Percentiles rank a stretch among this genome's conserved stretches.
Conservation (phyloP, 139 green algal species). For the Chlorella ohadii region DNA sequence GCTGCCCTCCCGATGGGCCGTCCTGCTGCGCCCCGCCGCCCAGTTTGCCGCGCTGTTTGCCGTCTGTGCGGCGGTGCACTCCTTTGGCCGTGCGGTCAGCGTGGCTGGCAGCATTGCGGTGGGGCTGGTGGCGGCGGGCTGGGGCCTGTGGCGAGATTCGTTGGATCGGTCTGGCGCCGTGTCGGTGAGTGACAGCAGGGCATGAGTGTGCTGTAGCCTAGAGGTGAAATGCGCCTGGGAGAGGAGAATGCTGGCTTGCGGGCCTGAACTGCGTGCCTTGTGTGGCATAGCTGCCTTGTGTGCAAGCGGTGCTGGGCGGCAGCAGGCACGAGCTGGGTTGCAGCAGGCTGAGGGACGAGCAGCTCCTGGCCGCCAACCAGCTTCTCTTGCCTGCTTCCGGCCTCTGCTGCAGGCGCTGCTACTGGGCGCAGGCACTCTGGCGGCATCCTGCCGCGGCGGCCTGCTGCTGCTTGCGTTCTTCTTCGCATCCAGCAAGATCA, state of each 20-base stretch:
- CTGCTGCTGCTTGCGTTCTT: slow-evolving; percentile 86
- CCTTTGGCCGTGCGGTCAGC: not conserved
- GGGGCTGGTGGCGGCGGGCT: not conserved
- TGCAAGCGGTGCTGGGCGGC: too few relatives aligned
- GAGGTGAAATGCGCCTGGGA: too few relatives aligned
- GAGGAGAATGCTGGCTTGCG: too few relatives aligned
- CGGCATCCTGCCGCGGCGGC: slow-evolving; percentile 68
- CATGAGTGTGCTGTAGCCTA: too few relatives aligned
- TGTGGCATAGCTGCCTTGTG: too few relatives aligned
- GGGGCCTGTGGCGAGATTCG: slow-evolving; percentile 30
- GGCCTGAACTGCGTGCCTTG: too few relatives aligned
- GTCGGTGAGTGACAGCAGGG: not conserved
- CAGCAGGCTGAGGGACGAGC: too few relatives aligned
- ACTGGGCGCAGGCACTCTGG: slow-evolving; percentile 74
- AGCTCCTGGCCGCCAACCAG: too few relatives aligned
- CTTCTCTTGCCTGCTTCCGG: too few relatives aligned
- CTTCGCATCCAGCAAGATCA: slow-evolving; percentile 77
- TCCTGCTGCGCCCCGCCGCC: not conserved
- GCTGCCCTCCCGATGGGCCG: slow-evolving; percentile 11
- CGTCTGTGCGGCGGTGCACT: slow-evolving; percentile 27
- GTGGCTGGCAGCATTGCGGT: slow-evolving; percentile 34
- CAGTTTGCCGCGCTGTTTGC: slow-evolving; percentile 21
- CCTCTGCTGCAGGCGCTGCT: slow-evolving; percentile 56
- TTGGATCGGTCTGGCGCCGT: slow-evolving; percentile 39
- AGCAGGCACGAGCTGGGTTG: too few relatives aligned